Conservation (phyloP, 2,329 filamentous ascomycete species). For the Xylariomycetidae sp. region DNA sequence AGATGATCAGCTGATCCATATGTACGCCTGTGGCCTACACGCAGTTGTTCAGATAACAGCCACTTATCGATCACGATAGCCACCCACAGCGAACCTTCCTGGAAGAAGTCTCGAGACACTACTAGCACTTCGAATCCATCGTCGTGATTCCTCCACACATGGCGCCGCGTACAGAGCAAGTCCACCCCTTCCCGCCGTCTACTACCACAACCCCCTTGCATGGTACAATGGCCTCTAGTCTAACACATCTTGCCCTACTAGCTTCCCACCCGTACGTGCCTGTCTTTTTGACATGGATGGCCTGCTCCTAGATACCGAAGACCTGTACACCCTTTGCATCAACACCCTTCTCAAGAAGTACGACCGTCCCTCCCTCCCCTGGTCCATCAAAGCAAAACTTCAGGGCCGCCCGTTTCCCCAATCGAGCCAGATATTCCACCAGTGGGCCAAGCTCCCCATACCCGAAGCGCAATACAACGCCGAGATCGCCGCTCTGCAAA, state of each 20-base stretch:
- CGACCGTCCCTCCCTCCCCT: constrained; percentile 71
- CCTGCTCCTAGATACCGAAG: constrained; percentile 89
- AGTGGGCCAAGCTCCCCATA: constrained; percentile 86
- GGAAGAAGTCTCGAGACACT: too few species aligned
- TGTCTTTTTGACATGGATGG: constrained; percentile 99
- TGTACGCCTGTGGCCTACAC: too few species aligned
- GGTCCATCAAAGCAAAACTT: constrained; percentile 88
- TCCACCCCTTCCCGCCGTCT: constrained; percentile 8
- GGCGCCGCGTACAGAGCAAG: constrained; percentile 42
- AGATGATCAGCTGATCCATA: too few species aligned
- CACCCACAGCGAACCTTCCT: too few species aligned
- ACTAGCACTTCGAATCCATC: too few species aligned
- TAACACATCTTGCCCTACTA: constrained; percentile 28
- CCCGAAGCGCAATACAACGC: constrained; percentile 59
- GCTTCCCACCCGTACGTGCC: constrained; percentile 76
- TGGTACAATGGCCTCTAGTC: too few species aligned
- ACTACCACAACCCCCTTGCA: too few species aligned
- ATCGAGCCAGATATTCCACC: constrained; percentile 54
- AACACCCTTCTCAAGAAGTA: constrained; percentile 78
- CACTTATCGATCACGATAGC: too few species aligned
- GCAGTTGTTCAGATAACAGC: too few species aligned
- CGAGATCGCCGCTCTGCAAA: constrained; percentile 60
- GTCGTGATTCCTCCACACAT: constrained; percentile 22
- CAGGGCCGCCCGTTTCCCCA: constrained; percentile 53
- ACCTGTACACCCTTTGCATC: constrained; percentile 77